Base-by-base conservation (phyloP, 2,329 filamentous ascomycete genomes). In the Hypomyces perniciosus region DNA sequence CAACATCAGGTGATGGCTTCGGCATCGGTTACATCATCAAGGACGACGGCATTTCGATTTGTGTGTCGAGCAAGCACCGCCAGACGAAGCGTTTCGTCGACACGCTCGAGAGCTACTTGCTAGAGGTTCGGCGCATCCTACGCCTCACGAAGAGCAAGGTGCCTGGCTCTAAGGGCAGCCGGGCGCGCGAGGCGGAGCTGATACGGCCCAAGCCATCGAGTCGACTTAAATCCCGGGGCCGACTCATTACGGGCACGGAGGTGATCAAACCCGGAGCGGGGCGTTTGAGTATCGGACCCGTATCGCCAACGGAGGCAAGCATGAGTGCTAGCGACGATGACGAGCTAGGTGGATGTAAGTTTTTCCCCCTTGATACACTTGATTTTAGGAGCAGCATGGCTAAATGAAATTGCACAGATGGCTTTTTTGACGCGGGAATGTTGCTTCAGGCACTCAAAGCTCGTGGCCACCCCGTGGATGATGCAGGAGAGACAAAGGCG, bases 21-120 rank as follows among this genome's bases (percentile, higher is more conserved):
- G 93, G 93, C 30, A 96, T 99, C 50, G 93, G 93, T 2, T 99
- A 99, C 72, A 97, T 99, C 62, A 96, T 99, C 79, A 99, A 99
- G 70, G 68, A 70, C 28, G 67, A 69, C 13, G 80, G 83, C 44
- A 88, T 97, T 54, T 90, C 85, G 43, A 92, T 99, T 55, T 97
- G 93, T 68, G 90, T 91, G 1, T 88, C 86, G 10, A 93, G 87
- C 62, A 96, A 96, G 71, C 93, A 99, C 67, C 77, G 93, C 38
- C 93, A 99, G 72, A 99, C 93, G 0, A 84, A 84, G 59, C 85
- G 93, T 5, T 95, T 93, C 64, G 83, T 97, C 54, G 90, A 95
- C 62, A 88, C 90, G 0, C 73, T 97, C 2, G 93, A 97, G 68
- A 85, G 81, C 55, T 99, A 97, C 67, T 80, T 97, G 45, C 75